Percentiles rank a stretch among this genome's conserved stretches.
Conservation (phyloP, 2,329 filamentous ascomycete genomes). For the Clonostachys chloroleuca region DNA sequence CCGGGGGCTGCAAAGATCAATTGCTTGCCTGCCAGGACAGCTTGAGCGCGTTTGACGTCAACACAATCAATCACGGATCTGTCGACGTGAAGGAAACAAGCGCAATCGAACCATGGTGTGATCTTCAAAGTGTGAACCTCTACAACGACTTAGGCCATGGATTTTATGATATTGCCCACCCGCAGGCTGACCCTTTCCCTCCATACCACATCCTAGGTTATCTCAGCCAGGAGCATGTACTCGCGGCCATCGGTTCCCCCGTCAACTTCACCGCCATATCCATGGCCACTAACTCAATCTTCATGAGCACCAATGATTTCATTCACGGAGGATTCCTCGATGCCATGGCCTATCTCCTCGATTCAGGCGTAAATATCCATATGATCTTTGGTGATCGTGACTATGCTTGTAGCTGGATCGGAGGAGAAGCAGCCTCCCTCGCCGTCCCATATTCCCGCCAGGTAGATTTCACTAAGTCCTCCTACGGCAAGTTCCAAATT, state of each 20-base stretch:
- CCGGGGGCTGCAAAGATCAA: slow-evolving; percentile 46
- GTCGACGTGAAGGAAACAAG: slow-evolving; percentile 21
- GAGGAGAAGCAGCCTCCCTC: slow-evolving; percentile 59
- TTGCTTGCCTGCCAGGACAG: slow-evolving; percentile 44
- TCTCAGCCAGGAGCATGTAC: slow-evolving; percentile 52
- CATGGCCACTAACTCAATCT: slow-evolving; percentile 40
- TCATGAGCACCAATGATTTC: slow-evolving; percentile 58
- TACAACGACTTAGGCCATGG: slow-evolving; percentile 51
- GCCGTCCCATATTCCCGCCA: slow-evolving; percentile 46
- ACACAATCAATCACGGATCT: slow-evolving; percentile 30
- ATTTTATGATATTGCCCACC: slow-evolving; percentile 57
- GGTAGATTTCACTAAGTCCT: slow-evolving; percentile 47
- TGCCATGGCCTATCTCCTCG: slow-evolving; percentile 54
- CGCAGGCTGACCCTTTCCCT: slow-evolving; percentile 55
- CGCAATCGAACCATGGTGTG: slow-evolving; percentile 45
- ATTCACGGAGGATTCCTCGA: slow-evolving; percentile 41
- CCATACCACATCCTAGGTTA: slow-evolving; percentile 57
- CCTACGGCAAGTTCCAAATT: slow-evolving; percentile 59
- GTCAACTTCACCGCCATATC: slow-evolving; percentile 49
- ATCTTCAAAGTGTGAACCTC: slow-evolving; percentile 46
- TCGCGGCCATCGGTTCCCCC: slow-evolving; percentile 55
- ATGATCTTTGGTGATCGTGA: slow-evolving; percentile 58
- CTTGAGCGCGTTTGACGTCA: slow-evolving; percentile 46
- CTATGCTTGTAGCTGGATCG: slow-evolving; percentile 55
- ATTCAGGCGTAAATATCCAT: slow-evolving; percentile 62